Base-by-base conservation (phyloP, 352 stramenopile genomes). In the Pythium guiyangense region DNA sequence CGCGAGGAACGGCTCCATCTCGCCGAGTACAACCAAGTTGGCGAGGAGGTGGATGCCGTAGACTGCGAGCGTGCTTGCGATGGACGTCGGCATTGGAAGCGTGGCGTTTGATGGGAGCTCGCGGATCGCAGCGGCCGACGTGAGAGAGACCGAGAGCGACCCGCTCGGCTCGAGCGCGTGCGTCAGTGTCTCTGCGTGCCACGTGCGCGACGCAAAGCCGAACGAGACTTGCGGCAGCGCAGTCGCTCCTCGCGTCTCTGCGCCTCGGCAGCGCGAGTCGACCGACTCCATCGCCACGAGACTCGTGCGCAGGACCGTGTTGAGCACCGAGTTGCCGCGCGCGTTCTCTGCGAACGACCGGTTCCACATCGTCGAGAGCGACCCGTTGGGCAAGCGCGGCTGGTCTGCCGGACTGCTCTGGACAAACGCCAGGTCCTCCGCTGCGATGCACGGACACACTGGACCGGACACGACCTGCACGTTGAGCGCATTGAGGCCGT, bases 221-320 rank as follows among this genome's bases (percentile, higher is more conserved):
- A 69, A 69, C 31, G 25, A 37, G 17, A 59, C 55, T 17, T n/a
- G 4, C 2, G 47, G 51, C n/a, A 49, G 22, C 6, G 39, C 11
- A 10, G 22, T 15, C 9, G 11, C n/a, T 40, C 17, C 8, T 42
- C 25, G 10, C 31, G 31, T 35, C 9, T 5, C 6, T 35, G 31
- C 6, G 31, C 31, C 31, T 35, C 6, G 31, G 14, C 48, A 55
- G n/a, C 20, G 35, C 6, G 37, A 18, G 6, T n/a, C 25, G 26
- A 39, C 2, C 2, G 9, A 12, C 1, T 50, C 27, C 1, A 9
- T 6, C 5, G 35, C 2, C 17, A 50, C 15, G 2, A 62, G 12
- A 3, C 60, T 53, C 14, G 51, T 58, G 47, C 62, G 62, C 8
- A 69, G 34, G 25, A 69, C 65, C 4, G 55, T 61, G 40, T 61